phyloP scores from a whole-genome alignment of 1,139 yeast genomes.

The Pneumocystis oryctolagi region DNA sequence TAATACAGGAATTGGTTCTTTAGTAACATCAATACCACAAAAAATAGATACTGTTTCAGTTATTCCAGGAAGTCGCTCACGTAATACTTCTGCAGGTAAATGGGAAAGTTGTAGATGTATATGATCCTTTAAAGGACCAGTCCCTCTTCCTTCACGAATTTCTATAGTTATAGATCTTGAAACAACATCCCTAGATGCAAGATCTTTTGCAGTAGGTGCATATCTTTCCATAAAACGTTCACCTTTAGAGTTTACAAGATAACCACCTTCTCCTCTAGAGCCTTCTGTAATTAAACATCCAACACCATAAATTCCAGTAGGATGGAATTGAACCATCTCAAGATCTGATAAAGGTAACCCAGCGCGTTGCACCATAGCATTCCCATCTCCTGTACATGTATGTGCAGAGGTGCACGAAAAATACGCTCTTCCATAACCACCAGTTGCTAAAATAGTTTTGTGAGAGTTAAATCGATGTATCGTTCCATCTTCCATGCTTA shows the following conservation, averaged over 20 bases:
- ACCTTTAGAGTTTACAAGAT: constrained; percentile 88
- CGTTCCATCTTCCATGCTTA: constrained; percentile 98
- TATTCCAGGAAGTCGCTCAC: constrained; percentile 97
- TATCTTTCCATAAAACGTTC: constrained; percentile 99
- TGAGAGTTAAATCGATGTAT: constrained; percentile 95
- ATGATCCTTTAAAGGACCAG: constrained; percentile 91
- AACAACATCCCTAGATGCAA: constrained; percentile 96
- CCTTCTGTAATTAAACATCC: constrained; percentile 98
- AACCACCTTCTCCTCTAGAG: constrained; percentile 99
- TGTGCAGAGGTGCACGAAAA: constrained; percentile 98
- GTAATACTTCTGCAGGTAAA: constrained; percentile 77
- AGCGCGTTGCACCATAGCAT: constrained; percentile 96
- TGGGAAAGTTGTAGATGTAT: constrained; percentile 88
- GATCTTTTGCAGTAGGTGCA: constrained; percentile 96
- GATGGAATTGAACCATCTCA: constrained; percentile 98
- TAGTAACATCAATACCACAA: constrained; percentile 98
- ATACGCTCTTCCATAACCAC: constrained; percentile 97
- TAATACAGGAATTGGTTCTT: constrained; percentile 95
- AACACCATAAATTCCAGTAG: constrained; percentile 97
- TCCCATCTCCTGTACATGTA: constrained; percentile 99
- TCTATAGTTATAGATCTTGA: constrained; percentile 97
- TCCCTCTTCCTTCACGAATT: constrained; percentile 98
- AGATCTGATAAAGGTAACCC: constrained; percentile 95
- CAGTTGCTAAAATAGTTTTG: constrained; percentile 92
- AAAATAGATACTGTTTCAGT: constrained; percentile 97